These are phyloP conservation scores for Penicillium olsonii DNA, from an alignment of 2,329 filamentous ascomycete species.

Conservation along the genomic window DNA sequence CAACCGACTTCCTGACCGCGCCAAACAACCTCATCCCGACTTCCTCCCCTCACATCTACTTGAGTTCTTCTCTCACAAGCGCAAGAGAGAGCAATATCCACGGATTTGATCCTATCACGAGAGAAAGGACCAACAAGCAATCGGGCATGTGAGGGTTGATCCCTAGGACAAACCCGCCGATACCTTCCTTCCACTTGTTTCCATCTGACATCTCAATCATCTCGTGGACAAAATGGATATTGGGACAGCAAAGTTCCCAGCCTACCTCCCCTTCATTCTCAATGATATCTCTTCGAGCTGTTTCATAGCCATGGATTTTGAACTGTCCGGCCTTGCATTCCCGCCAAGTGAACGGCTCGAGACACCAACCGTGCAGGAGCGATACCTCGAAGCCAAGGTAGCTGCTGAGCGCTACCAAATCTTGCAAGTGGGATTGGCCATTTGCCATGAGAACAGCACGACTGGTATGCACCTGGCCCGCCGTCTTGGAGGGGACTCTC, in stretches of 20 bases:
- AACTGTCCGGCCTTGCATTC: constrained; percentile 64
- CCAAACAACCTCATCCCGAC: no score
- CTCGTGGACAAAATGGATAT: constrained; percentile 55
- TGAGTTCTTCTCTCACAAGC: no score
- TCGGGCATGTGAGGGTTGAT: no score
- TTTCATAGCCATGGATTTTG: constrained; percentile 67
- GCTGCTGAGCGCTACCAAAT: constrained; percentile 66
- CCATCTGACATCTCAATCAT: background rate
- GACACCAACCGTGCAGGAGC: constrained; percentile 58
- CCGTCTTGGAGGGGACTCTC: constrained; percentile 41
- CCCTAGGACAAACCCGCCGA: background rate
- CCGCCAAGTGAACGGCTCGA: constrained; percentile 41
- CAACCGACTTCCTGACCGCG: no score
- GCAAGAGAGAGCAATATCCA: no score
- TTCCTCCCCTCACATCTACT: no score
- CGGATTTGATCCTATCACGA: no score
- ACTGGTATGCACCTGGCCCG: constrained; percentile 24
- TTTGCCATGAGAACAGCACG: constrained; percentile 58
- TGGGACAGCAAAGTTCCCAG: constrained; percentile 51
- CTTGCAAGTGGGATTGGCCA: constrained; percentile 67
- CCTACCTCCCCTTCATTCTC: constrained; percentile 57
- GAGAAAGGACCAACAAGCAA: no score
- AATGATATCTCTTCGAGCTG: constrained; percentile 59
- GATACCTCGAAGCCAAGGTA: constrained; percentile 61
- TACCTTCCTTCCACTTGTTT: background rate